Evolutionary conservation across 2,329 filamentous ascomycete genomes (phyloP), one percentile per base, ranked within the genome.

Genomic region (Domatiomyces catenatus): DNA sequence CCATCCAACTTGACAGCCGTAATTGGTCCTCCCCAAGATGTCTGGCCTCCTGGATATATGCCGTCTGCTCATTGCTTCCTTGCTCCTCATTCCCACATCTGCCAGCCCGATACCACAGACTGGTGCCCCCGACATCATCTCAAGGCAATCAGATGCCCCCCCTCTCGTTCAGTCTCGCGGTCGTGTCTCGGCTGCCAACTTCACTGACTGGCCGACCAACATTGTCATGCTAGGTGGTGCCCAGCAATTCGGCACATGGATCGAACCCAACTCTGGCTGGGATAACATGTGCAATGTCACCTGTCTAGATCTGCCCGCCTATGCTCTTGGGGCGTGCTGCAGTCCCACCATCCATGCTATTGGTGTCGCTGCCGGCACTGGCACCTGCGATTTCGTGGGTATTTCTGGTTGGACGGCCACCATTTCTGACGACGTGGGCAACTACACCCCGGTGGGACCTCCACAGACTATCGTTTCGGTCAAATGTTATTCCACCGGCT

Each of bases 381-480:
- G 64, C 5, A 63, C 64, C 5, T 60, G 67, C 42, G 56, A 56
- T 5, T 68, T 66, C 52, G 42, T 55, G 19, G 60, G 58, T 2
- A 63, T 62, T 49, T 51, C 55, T 28, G 56, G 58, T n/a, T 60
- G 52, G 32, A 50, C 46, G 7, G 49, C 43, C 17, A 51, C 51
- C 15, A 43, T 58, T 39, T n/a, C 42, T 5, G 58, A 56, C 4
- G 50, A 48, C 10, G 42, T 52, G 22, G 55, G 55, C 12, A 56
- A 55, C n/a, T 60, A 52, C 48, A 48, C 50, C 19, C 54, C 53
- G 5, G 58, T 60, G 19, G 58, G 55, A 36, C 58, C 58, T 18
- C 58, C 58, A 32, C 56, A 58, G 45, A 57, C 56, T n/a, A 60
- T 60, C 43, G 42, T 52, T 46, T 47, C 48, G 20, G 54, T 50